A percentile compares a stretch with the other conserved stretches of the same genome.
phyloP scores from a whole-genome alignment of 1,284 basidiomycete species.

The Boletellus dicymbophilus region DNA sequence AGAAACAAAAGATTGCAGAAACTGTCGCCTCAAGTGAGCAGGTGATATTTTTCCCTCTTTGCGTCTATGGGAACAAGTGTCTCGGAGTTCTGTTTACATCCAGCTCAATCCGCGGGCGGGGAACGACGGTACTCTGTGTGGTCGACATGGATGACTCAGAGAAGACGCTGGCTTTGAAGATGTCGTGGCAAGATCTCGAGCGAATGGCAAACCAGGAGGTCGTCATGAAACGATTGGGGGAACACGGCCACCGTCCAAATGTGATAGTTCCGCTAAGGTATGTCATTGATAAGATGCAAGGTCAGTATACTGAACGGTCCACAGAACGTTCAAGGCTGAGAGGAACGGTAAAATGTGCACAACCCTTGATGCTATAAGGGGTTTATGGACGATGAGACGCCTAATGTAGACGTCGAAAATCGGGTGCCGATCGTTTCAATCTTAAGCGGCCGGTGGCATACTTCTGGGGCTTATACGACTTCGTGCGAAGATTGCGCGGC shows the following conservation, averaged over 20 bases:
- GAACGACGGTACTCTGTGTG: constrained; percentile 11
- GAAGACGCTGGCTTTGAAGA: constrained; percentile 1
- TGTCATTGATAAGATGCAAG: no score
- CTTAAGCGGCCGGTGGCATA: constrained; percentile 10
- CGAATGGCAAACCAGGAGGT: not conserved
- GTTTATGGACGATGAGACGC: not conserved
- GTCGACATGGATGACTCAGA: not conserved
- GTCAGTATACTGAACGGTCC: no score
- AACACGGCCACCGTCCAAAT: no score
- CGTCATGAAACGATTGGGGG: not conserved
- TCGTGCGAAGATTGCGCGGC: constrained; percentile 13
- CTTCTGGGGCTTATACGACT: constrained; percentile 20
- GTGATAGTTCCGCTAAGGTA: no score
- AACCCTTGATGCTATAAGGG: no score
- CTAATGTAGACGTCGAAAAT: not conserved
- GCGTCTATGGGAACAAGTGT: constrained; percentile 4
- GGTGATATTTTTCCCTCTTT: not conserved
- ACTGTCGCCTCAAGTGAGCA: no score
- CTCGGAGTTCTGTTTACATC: constrained; percentile 7
- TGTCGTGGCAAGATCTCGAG: constrained; percentile 8
- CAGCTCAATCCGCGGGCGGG: constrained; percentile 13
- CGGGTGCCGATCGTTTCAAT: not conserved
- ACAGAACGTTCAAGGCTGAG: no score
- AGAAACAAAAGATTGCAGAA: no score
- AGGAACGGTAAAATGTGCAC: no score